These are phyloP conservation scores for Inonotus hispidus DNA, from an alignment of 1,284 basidiomycete genomes.

Conservation along the genomic window DNA sequence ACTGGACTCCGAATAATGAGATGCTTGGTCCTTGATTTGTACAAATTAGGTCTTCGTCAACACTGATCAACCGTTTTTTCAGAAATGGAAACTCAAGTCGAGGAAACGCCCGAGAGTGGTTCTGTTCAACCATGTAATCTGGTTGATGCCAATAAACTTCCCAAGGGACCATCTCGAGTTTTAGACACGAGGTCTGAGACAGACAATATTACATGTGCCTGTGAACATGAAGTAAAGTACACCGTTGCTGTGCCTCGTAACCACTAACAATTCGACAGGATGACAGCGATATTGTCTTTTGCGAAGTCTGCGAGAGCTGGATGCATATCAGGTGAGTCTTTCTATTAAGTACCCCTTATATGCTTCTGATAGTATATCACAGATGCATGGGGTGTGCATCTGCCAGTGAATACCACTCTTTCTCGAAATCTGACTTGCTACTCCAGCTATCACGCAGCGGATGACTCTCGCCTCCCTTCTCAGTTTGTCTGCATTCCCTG, in stretches of 20 bases:
- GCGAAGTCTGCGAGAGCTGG: slow-evolving; percentile 68
- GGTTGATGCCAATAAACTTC: slow-evolving; percentile 17
- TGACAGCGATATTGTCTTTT: slow-evolving; percentile 50
- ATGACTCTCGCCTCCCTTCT: slow-evolving; percentile 50
- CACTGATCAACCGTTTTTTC: not conserved
- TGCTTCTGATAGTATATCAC: not conserved
- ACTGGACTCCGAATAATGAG: slow-evolving; percentile 8
- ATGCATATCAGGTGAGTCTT: slow-evolving; percentile 59
- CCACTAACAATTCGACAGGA: slow-evolving; percentile 29
- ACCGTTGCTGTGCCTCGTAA: slow-evolving; percentile 1
- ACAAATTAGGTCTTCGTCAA: not conserved
- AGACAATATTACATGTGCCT: slow-evolving; percentile 44
- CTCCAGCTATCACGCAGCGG: slow-evolving; percentile 54
- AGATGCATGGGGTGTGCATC: slow-evolving; percentile 72
- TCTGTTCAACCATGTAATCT: slow-evolving; percentile 35
- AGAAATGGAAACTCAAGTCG: slow-evolving; percentile 45
- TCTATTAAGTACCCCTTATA: slow-evolving; percentile 22
- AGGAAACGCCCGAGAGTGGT: slow-evolving; percentile 24
- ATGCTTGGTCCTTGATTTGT: slow-evolving; percentile 10
- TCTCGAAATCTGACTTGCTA: slow-evolving; percentile 1
- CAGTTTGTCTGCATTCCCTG: slow-evolving; percentile 68
- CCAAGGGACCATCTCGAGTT: not conserved
- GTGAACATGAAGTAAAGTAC: slow-evolving; percentile 47
- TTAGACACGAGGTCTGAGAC: slow-evolving; percentile 8
- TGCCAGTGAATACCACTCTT: not conserved